These are phyloP conservation scores for Comarum palustre DNA, from an alignment of 306 rosid genomes.

Conservation along the genomic window DNA sequence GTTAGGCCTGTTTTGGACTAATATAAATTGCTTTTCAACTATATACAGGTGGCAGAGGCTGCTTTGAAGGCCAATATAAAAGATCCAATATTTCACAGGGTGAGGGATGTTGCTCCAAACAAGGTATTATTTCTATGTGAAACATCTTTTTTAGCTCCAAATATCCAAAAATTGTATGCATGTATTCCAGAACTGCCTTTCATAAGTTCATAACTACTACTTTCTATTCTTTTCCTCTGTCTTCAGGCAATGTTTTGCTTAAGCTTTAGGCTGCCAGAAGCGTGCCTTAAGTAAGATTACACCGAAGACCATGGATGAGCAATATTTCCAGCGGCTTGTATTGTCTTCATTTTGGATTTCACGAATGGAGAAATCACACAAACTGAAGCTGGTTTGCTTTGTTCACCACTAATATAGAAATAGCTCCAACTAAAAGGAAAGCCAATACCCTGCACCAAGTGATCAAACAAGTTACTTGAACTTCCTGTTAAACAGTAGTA, in stretches of 20 bases:
- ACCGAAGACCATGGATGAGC: not conserved
- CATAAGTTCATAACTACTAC: not conserved
- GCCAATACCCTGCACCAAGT: not conserved
- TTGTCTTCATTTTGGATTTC: not conserved
- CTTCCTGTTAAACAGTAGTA: not conserved
- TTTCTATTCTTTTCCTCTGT: not conserved
- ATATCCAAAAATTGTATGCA: not conserved
- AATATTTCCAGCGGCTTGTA: not conserved
- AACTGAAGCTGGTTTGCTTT: not conserved
- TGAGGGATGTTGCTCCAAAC: constrained; percentile 95
- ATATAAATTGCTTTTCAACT: constrained; percentile 13
- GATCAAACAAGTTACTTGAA: not conserved
- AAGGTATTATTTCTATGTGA: constrained; percentile 49
- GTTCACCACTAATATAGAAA: not conserved
- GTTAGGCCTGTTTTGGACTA: not conserved
- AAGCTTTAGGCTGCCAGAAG: constrained; percentile 59
- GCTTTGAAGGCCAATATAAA: constrained; percentile 58
- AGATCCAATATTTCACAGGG: constrained; percentile 67
- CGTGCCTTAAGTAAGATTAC: constrained; percentile 45
- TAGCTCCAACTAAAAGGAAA: not conserved
- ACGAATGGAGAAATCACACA: not conserved
- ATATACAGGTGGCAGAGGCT: constrained; percentile 76
- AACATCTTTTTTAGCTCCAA: not conserved
- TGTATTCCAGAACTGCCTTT: not conserved
- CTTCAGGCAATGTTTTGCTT: constrained; percentile 87